phyloP scores from a whole-genome alignment of 345 rosid species.

The Nasturtium officinale region DNA sequence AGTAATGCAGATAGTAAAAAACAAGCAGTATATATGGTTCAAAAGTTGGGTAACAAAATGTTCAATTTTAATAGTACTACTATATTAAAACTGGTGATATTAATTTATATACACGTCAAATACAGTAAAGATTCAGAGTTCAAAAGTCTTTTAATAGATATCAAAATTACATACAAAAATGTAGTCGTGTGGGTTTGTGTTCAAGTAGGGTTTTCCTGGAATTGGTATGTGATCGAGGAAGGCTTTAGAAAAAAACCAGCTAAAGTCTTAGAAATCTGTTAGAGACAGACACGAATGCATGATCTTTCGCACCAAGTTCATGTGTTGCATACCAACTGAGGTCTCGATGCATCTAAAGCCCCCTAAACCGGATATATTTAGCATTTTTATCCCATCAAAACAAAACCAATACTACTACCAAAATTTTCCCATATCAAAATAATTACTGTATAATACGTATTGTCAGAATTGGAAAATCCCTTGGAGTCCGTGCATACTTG shows the following conservation, averaged over 20 bases:
- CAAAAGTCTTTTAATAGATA: conserved; percentile 1
- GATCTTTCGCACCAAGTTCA: conserved; percentile 30
- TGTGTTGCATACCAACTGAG: conserved; percentile 2
- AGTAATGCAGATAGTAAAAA: conserved; percentile 16
- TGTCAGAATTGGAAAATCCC: not conserved
- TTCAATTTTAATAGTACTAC: not conserved
- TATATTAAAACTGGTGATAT: not conserved
- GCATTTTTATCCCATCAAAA: not conserved
- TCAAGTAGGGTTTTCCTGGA: not conserved
- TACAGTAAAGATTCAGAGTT: conserved; percentile 3
- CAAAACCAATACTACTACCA: not conserved
- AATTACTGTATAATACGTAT: not conserved
- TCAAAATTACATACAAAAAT: not conserved
- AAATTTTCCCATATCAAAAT: not conserved
- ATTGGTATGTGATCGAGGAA: conserved; percentile 23
- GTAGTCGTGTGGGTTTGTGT: conserved; percentile 20
- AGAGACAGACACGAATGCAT: conserved; percentile 36
- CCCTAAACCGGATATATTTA: not conserved
- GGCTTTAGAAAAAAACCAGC: conserved; percentile 14
- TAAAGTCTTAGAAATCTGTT: conserved; percentile 2
- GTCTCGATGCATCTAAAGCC: conserved; percentile 13
- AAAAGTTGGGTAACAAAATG: not conserved
- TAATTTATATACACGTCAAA: not conserved
- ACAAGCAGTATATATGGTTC: conserved; percentile 14
- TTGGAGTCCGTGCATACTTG: not conserved